Conservation (phyloP, 345 rosid species). For the Citrus sinensis region DNA sequence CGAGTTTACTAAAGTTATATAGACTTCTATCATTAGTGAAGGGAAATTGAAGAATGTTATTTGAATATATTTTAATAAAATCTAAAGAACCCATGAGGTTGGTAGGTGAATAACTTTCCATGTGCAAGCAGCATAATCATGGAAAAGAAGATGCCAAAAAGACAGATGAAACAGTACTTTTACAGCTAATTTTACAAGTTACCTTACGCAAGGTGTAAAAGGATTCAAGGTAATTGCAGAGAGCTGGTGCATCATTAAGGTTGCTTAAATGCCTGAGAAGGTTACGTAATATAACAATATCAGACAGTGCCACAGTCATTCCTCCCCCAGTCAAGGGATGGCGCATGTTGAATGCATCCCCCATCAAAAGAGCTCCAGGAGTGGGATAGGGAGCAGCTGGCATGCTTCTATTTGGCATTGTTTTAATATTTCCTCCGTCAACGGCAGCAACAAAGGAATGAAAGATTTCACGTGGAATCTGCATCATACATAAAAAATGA, state of each 20-base stretch:
- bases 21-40: neutral
- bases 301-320: slow-evolving; percentile 62
- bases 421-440: slow-evolving; percentile 45
- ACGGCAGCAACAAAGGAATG: slow-evolving; percentile 41
- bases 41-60: neutral
- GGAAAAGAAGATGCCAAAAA: neutral
- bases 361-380: slow-evolving; percentile 50
- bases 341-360: slow-evolving; percentile 64
- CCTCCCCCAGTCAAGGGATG: slow-evolving; percentile 68
- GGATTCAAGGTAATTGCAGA: slow-evolving; percentile 48
- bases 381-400: slow-evolving; percentile 52
- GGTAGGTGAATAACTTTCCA: neutral
- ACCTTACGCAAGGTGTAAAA: slow-evolving; percentile 57
- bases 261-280: slow-evolving; percentile 43
- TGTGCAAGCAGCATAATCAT: neutral
- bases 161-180: neutral
- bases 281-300: slow-evolving; percentile 44
- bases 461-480: slow-evolving; percentile 41
- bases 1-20: neutral
- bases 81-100: neutral
- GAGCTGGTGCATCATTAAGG: slow-evolving; percentile 37
- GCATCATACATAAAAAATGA: neutral
- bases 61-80: neutral
- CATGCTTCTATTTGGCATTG: slow-evolving; percentile 64
- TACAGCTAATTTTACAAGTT: neutral